These are phyloP conservation scores for Gastrolobium bilobum DNA, from an alignment of 306 rosid species.

Conservation along the genomic window DNA sequence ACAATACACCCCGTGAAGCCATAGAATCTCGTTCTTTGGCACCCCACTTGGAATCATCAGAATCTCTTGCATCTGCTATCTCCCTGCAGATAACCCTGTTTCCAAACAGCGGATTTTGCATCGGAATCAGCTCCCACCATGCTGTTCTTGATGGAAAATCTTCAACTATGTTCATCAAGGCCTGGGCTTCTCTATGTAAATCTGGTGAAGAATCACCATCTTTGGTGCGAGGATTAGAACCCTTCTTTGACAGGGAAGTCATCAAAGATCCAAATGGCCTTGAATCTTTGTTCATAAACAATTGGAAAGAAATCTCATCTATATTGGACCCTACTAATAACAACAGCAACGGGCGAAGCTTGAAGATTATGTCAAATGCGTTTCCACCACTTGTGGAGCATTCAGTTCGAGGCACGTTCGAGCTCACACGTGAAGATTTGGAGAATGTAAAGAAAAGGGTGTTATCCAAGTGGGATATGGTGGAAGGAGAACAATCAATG, in stretches of 20 bases:
- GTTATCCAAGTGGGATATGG: slow-evolving; percentile 34
- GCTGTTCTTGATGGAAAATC: slow-evolving; percentile 65
- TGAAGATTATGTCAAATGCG: slow-evolving; percentile 35
- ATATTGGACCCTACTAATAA: not conserved
- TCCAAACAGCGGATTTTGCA: slow-evolving; percentile 56
- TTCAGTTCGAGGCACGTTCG: slow-evolving; percentile 53
- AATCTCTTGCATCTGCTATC: slow-evolving; percentile 44
- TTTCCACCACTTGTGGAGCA: slow-evolving; percentile 12
- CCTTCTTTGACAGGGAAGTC: slow-evolving; percentile 51
- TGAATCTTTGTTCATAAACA: not conserved
- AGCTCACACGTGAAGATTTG: slow-evolving; percentile 45
- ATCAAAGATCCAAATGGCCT: slow-evolving; percentile 50
- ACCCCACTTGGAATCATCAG: slow-evolving; percentile 53
- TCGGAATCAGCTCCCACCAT: slow-evolving; percentile 62
- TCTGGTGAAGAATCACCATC: not conserved
- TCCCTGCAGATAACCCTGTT: slow-evolving; percentile 67
- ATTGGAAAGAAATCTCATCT: not conserved
- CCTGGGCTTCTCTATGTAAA: slow-evolving; percentile 61
- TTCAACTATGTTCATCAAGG: slow-evolving; percentile 58
- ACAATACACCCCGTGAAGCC: slow-evolving; percentile 43
- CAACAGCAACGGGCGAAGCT: not conserved
- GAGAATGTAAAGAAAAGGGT: slow-evolving; percentile 45
- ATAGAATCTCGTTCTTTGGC: slow-evolving; percentile 47
- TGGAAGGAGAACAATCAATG: not conserved
- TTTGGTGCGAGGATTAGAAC: slow-evolving; percentile 46